phyloP scores from a whole-genome alignment of 352 stramenopile genomes.

The Plasmopara halstedii region DNA sequence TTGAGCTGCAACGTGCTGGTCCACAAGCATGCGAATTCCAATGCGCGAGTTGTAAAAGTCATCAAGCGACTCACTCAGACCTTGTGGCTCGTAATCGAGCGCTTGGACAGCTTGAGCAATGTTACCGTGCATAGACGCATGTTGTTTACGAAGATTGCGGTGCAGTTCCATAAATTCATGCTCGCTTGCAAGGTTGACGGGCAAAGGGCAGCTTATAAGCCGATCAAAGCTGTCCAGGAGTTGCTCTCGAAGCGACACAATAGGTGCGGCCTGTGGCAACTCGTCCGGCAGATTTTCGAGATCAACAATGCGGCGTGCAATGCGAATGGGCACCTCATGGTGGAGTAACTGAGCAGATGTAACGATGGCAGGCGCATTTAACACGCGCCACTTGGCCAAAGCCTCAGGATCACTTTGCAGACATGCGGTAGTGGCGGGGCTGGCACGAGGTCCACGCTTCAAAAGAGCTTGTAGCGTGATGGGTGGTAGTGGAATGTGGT shows the following conservation, averaged over 20 bases:
- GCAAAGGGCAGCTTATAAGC: slow-evolving; percentile 53
- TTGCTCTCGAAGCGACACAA: slow-evolving; percentile 53
- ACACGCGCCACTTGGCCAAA: slow-evolving; percentile 50
- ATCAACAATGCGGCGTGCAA: slow-evolving; percentile 75
- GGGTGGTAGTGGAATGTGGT: slow-evolving; percentile 69
- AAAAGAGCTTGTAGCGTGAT: slow-evolving; percentile 77
- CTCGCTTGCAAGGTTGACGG: slow-evolving; percentile 47
- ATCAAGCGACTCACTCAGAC: slow-evolving; percentile 55
- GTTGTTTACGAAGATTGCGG: slow-evolving; percentile 40
- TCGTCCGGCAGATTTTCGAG: slow-evolving; percentile 73
- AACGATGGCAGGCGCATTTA: slow-evolving; percentile 63
- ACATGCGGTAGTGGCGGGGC: slow-evolving; percentile 35
- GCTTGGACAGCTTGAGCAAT: slow-evolving; percentile 51
- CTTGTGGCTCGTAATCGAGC: slow-evolving; percentile 47
- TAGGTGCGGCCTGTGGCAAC: slow-evolving; percentile 46
- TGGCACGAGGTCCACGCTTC: slow-evolving; percentile 48
- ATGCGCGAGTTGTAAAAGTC: slow-evolving; percentile 83
- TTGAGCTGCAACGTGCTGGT: slow-evolving; percentile 68
- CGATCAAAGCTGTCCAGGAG: slow-evolving; percentile 69
- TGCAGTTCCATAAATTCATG: slow-evolving; percentile 57
- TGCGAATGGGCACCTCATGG: slow-evolving; percentile 69
- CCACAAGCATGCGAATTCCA: slow-evolving; percentile 74
- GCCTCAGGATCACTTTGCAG: slow-evolving; percentile 43
- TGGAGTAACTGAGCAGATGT: slow-evolving; percentile 74
- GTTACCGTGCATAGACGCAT: slow-evolving; percentile 68